Conservation (phyloP, 1,139 yeast species). For the Blastobotrys serpentis region DNA sequence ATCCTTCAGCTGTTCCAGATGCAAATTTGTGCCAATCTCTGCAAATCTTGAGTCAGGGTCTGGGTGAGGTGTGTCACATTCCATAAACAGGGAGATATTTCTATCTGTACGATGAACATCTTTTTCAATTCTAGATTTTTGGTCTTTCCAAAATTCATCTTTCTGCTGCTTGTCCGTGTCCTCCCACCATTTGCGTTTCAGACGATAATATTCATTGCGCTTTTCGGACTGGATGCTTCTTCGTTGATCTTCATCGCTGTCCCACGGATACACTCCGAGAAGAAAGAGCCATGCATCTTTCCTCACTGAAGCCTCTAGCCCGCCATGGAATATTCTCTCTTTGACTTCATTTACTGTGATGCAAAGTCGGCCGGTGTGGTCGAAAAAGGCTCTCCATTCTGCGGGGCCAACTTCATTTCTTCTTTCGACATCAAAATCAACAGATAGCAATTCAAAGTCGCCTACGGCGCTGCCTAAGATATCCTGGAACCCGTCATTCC, state of each 20-base stretch:
- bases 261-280: constrained; percentile 87
- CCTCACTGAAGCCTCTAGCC: constrained; percentile 61
- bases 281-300: constrained; percentile 83
- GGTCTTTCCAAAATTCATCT: constrained; percentile 84
- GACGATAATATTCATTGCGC: constrained; percentile 61
- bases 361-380: constrained; percentile 67
- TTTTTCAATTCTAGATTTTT: constrained; percentile 83
- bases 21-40: constrained; percentile 58
- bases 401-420: constrained; percentile 60
- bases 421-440: constrained; percentile 62
- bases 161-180: constrained; percentile 55
- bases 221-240: constrained; percentile 55
- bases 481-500: constrained; percentile 43
- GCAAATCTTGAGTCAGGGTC: constrained; percentile 55
- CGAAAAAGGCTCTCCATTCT: constrained; percentile 90
- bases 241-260: constrained; percentile 69
- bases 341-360: constrained; percentile 76
- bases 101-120: constrained; percentile 94
- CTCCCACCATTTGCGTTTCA: constrained; percentile 68
- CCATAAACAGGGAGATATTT: constrained; percentile 61
- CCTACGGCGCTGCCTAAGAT: constrained; percentile 59
- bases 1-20: constrained; percentile 69
- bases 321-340: constrained; percentile 86
- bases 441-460: constrained; percentile 65
- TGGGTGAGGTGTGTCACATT: constrained; percentile 49